Base-by-base conservation (phyloP, 2,329 filamentous ascomycete genomes). In the Venturiaceae sp. region DNA sequence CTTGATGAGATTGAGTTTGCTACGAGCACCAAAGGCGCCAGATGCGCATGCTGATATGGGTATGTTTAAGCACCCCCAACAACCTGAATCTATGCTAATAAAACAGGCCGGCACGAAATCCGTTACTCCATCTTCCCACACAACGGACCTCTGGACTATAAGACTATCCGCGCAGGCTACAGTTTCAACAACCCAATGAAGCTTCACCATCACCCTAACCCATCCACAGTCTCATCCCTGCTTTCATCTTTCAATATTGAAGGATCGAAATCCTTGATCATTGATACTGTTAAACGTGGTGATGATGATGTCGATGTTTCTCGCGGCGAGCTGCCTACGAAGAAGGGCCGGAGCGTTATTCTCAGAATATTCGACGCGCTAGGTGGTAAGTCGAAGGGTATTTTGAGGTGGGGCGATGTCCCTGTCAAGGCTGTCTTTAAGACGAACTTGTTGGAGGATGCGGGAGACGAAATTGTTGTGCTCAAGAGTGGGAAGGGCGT, bases 31-130 rank as follows among this genome's bases (percentile, higher is more conserved):
- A 23, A 97, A 97, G 70, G 92, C 92, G 0, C 92, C 92, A 0
- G 92, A 97, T 70, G 91, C 84, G 5, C 86, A 96, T 66, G 92
- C 92, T 41, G 92, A 97, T 69, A 96, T 97, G 91, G 92, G 72
- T 52, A 63, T 64, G 54, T 58, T 14, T 36, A 13, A 6, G 19
- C 39, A 30, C 23, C 32, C 26, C n/a, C n/a, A n/a, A 1, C 34
- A 26, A 28, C 30, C 32, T 58, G 33, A 21, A 32, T 26, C 21
- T 57, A 16, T 47, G 23, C 41, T 46, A 37, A 53, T 19, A 19
- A 14, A 33, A 3, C 50, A 64, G 62, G 90, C 57, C 81, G 79
- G 44, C 92, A 97, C 71, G 80, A 80, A 62, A 95, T 96, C 65
- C 86, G 88, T 62, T 97, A 92, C 82, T 92, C 90, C 23, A 91